Percentiles rank a stretch among this genome's conserved stretches.
Evolutionary conservation across 306 rosid species (phyloP).

Genomic region (Carpinus fangiana): DNA sequence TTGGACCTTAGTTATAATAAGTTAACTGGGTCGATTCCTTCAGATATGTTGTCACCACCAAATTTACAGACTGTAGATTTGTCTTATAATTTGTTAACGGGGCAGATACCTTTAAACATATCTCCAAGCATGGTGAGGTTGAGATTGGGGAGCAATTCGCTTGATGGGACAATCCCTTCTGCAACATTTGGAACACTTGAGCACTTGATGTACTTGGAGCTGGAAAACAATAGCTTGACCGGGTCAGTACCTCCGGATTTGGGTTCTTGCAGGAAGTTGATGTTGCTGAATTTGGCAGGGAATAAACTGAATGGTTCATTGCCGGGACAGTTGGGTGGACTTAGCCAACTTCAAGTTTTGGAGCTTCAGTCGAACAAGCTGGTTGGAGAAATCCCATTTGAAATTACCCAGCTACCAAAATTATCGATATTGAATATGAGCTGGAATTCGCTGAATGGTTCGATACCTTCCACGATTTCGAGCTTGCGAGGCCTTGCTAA

Average conservation of each 20-base stretch:
- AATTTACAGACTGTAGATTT: conserved; percentile 57
- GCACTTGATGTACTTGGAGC: conserved; percentile 57
- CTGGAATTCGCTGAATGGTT: conserved; percentile 60
- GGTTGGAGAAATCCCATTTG: conserved; percentile 54
- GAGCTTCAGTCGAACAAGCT: conserved; percentile 59
- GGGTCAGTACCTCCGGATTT: conserved; percentile 53
- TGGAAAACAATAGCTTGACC: conserved; percentile 49
- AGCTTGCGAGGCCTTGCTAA: conserved; percentile 32
- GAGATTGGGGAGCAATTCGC: conserved; percentile 63
- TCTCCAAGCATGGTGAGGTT: conserved; percentile 55
- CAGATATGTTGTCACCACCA: conserved; percentile 43
- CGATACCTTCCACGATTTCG: conserved; percentile 53
- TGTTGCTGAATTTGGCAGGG: conserved; percentile 66
- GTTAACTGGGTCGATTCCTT: conserved; percentile 47
- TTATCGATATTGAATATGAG: conserved; percentile 59
- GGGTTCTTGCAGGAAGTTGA: conserved; percentile 46
- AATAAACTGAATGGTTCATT: conserved; percentile 50
- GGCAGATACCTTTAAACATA: conserved; percentile 44
- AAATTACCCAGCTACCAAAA: conserved; percentile 26
- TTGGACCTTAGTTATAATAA: conserved; percentile 70
- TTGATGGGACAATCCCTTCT: conserved; percentile 46
- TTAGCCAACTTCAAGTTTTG: conserved; percentile 55
- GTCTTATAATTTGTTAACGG: conserved; percentile 46
- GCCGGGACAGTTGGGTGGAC: conserved; percentile 55
- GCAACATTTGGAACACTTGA: conserved; percentile 1